Evolutionary conservation across 257 asterid species (phyloP), one percentile per base, ranked within the genome.

Genomic region (Nicotiana sylvestris): DNA sequence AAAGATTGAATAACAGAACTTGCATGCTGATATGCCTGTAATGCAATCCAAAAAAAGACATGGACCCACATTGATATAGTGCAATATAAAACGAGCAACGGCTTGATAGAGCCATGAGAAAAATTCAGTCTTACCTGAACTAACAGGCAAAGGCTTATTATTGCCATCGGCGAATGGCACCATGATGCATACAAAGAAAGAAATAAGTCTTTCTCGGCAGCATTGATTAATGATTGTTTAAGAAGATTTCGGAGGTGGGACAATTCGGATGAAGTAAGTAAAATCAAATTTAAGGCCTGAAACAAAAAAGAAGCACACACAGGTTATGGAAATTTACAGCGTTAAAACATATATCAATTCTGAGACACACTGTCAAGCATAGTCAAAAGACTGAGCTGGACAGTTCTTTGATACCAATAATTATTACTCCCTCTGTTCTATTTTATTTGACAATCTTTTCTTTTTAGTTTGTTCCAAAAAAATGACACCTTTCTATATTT

Each of bases 101-200:
- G 6, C 76, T 81, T 84, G 68, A 69, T 37, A 69, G 69, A 61
- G 61, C 66, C 1, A 67, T 13, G 64, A 46, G 27, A 62, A 66
- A 66, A 66, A 39, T 27, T 2, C 49, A 43, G 33, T 83, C 97
- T 88, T 85, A 93, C 99, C 95, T 96, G 99, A 84, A 98, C 94
- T 87, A 96, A 87, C 66, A 96, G 85, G 90, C 99, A 96, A 83
- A 96, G 99, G 88, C 99, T 93, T 86, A 94, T 94, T 55, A 92
- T 94, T 82, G 98, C 99, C 98, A 96, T 93, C 56, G 98, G 97
- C 30, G 98, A 93, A 88, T 96, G 99, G 81, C 98, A 93, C 97
- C 97, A 93, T 15, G 97, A 92, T 66, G 94, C 88, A 87, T 93
- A 92, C 83, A 93, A 87, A 78, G 97, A 85, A 60, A 86, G 87